phyloP scores from a whole-genome alignment of 768 basidiomycete genomes.

The Tephrocybe sp. region DNA sequence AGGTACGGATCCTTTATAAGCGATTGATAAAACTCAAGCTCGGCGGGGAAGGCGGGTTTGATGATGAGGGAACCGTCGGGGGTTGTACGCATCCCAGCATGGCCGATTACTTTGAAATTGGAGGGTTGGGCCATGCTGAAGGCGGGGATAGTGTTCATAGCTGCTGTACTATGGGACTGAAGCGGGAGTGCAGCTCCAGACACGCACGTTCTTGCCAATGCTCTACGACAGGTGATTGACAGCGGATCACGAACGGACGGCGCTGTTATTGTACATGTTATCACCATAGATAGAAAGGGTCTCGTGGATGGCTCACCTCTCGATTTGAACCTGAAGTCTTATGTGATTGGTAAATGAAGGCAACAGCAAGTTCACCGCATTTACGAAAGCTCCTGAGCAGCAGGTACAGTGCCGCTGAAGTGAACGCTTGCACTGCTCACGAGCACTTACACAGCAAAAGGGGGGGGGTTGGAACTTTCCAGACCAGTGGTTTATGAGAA shows the following conservation, averaged over 20 bases:
- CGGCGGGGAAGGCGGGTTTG: conserved; percentile 65
- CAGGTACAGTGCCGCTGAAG: no score
- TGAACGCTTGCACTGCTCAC: no score
- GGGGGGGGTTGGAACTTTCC: no score
- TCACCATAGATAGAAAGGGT: no score
- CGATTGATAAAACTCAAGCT: conserved; percentile 70
- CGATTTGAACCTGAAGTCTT: no score
- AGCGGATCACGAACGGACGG: conserved; percentile 7
- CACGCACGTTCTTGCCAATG: neutral
- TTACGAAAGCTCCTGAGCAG: no score
- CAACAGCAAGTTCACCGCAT: no score
- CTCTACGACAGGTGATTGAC: conserved; percentile 12
- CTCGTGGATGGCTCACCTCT: no score
- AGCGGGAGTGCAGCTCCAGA: neutral
- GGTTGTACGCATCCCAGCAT: conserved; percentile 63
- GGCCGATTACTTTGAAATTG: conserved; percentile 65
- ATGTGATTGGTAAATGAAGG: no score
- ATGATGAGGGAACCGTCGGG: conserved; percentile 76
- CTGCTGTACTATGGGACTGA: no score
- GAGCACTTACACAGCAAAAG: no score
- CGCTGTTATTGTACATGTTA: neutral
- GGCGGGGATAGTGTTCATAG: neutral
- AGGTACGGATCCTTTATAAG: conserved; percentile 40
- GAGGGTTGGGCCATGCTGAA: neutral
- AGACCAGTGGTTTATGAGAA: no score